Base-by-base conservation (phyloP, 2,329 filamentous ascomycete genomes). In the Fusarium sp. region DNA sequence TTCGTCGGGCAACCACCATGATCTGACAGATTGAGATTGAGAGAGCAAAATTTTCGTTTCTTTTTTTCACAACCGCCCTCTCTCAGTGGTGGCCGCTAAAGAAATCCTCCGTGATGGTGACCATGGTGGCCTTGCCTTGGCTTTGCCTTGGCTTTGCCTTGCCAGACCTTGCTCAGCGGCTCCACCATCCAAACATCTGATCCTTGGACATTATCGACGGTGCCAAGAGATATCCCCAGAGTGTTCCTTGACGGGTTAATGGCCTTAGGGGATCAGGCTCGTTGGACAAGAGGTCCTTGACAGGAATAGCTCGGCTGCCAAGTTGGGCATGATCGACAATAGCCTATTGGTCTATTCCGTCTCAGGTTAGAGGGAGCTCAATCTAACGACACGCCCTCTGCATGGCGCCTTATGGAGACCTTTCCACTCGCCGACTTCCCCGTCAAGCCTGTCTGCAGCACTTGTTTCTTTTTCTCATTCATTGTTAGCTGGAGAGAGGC, bases 191-290 rank as follows among this genome's bases (percentile, higher is more conserved):
- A 63, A 64, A 76, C 64, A 73, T 60, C 60, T 74, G 62, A 67
- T 66, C 67, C 64, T 71, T 67, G 66, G 39, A 61, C 66, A 61
- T 71, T 67, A 67, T 73, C 73, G 54, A 73, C 52, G 43, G 45
- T 64, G 77, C 77, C 77, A 78, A 78, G 77, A 79, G 76, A 78
- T 78, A 78, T 78, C 76, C 77, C 77, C 77, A 77, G 77, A 78
- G 45, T 43, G 27, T 67, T 59, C 60, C 64, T 61, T 52, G 41
- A 35, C 27, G n/a, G 48, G 48, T 64, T 63, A 54, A 69, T 72
- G 68, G 54, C 20, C 64, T 67, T 67, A 64, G 72, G 67, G 54
- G 56, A 70, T 64, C 69, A 75, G 72, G 68, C 64, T 37, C 64
- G 61, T 59, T 45, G 68, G 71, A 63, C 68, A 63, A 66, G 65